Evolutionary conservation across 257 asterid species (phyloP), one percentile per base, ranked within the genome.

Genomic region (Perilla frutescens): DNA sequence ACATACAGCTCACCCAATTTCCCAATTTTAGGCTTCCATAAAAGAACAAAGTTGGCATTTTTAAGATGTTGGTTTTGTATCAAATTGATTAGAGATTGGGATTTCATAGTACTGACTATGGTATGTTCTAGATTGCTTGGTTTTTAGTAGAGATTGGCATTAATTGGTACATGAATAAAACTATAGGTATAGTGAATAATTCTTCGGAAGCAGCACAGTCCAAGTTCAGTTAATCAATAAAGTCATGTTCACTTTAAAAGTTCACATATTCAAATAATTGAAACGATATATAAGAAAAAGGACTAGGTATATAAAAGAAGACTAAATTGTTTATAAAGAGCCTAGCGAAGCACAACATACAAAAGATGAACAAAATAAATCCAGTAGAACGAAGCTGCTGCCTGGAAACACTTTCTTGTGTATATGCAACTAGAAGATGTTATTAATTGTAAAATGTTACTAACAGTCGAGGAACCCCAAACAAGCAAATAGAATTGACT

Each of bases 361-460:
- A 26, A 61, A 62, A 60, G 61, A 71, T 48, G 40, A 41, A 73
- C n/a, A 73, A n/a, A 40, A 74, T 58, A 58, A n/a, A 49, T 47
- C 48, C 51, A 77, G 49, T 34, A 63, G 53, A 51, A 62, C 47
- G 13, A 71, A 66, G 8, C 26, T 66, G 49, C 60, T 48, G 62
- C 66, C 71, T 15, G 59, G 59, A 54, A 54, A 15, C 32, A 41
- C 7, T 44, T 7, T 20, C 11, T 55, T 55, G 26, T 55, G 8
- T 26, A 55, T 55, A 20, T 26, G 37, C 26, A 55, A 26, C 37
- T 55, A 55, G 13, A 55, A 55, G 6, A 55, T 20, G 13, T 7
- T 26, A 3, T 3, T 54, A 26, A 26, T 20, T 2, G 12, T 8
- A 2, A 8, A 6, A 44, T 44, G 49, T 44, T 8, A 44, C 49